Evolutionary conservation across 257 asterid species (phyloP).

Genomic region (Osmanthus fragrans): DNA sequence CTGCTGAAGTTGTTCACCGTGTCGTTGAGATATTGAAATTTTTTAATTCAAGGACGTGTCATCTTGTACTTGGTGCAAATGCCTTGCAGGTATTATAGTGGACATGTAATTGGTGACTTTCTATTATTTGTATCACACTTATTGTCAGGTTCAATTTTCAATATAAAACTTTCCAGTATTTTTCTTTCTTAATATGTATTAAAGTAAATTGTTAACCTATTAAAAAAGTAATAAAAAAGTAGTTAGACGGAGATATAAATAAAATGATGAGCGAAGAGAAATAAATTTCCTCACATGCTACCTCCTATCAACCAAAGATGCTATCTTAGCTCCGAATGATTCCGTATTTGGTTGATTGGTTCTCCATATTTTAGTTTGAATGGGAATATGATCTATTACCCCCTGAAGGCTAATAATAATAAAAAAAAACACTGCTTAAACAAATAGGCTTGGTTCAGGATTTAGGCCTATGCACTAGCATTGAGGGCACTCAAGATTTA

Average conservation of each 20-base stretch:
- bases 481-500: neutral
- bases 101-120: neutral
- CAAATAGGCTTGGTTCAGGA: neutral
- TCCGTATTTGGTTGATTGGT: neutral
- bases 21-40: constrained; percentile 89
- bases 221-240: neutral
- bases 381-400: neutral
- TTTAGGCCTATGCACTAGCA: neutral
- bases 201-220: neutral
- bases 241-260: neutral
- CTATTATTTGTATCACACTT: neutral
- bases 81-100: constrained; percentile 80
- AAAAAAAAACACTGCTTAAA: neutral
- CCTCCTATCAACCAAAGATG: neutral
- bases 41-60: constrained; percentile 93
- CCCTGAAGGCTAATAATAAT: neutral
- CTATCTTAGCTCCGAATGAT: neutral
- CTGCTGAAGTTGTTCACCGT: constrained; percentile 93
- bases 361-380: neutral
- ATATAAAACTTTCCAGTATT: neutral
- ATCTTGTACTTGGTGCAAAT: constrained; percentile 98
- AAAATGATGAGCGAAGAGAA: neutral
- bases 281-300: neutral
- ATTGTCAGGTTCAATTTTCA: neutral
- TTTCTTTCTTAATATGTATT: neutral